Base-by-base conservation (phyloP, 2,329 filamentous ascomycete species). In the Fusarium sterilihyphosum region DNA sequence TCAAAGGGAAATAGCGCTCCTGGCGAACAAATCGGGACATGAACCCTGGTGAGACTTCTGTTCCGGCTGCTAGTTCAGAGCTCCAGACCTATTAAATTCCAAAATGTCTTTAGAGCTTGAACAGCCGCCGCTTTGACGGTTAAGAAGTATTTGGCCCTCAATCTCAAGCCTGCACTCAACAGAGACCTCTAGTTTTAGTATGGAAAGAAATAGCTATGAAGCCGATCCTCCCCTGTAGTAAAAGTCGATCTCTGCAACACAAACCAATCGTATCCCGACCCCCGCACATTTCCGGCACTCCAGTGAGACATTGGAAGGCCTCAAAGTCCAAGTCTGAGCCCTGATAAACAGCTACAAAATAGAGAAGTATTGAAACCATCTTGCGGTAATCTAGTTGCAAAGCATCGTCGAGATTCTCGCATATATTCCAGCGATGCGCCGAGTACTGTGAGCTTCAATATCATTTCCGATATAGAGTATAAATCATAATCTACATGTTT, bases 1-100 rank as follows among this genome's bases (percentile, higher is more conserved):
- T 35, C 14, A 35, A 35, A 35, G 1, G 33, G 1, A 35, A 35
- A 35, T 16, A 2, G 0, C 7, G 0, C 3, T 35, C 3, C 6
- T 16, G 3, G 1, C 33, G 0, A 16, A 35, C 14, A 35, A 35
- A 16, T 7, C 2, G 16, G 7, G 33, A 8, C 2, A 16, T 16
- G 3, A 3, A 35, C 44, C 8, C 12, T 14, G 2, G 2, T 14
- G 12, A 46, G 8, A 20, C 43, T 26, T 9, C 11, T 26, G 17
- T 26, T 26, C 43, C 24, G 9, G 5, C 7, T 20, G 6, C 24
- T 20, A 26, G 44, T 20, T 10, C 14, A 35, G 3, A 20, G 24
- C 8, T 46, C 8, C 12, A 4, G 12, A 26, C 4, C 2, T 5
- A 0, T 26, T 10, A 14, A 26, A 35, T 14, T 20, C 3, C 8